Evolutionary conservation across 2,329 filamentous ascomycete species (phyloP), one percentile per base, ranked within the genome.

Genomic region (Septoria linicola): DNA sequence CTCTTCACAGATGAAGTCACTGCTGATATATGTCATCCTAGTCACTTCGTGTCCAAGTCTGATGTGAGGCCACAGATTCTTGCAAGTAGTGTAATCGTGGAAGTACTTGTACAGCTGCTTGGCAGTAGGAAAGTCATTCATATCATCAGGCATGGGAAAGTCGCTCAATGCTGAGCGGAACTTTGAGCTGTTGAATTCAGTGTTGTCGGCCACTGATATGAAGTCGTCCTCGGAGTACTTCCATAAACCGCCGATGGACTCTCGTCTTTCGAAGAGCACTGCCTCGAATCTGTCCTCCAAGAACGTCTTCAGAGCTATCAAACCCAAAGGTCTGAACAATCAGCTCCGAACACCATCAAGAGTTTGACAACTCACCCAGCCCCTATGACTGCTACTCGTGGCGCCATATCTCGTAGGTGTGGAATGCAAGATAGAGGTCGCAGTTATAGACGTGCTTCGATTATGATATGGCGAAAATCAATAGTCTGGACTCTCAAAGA

Each of bases 211-310:
- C 1, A 55, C 44, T 6, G 53, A 42, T 10, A 48, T 54, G 23
- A 48, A 51, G 32, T 49, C 34, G 37, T 49, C 49, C 5, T 51
- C 43, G 13, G 48, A 40, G 51, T 68, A 71, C 4, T 69, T 67
- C 73, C 72, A 76, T 3, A 76, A 59, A 0, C 72, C 73, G 13
- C 72, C 72, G 8, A 74, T 68, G 34, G 66, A 63, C 4, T 54
- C 54, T n/a, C 70, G 62, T 25, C 68, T 63, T 58, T 75, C 73
- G 49, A 68, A 73, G 0, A 65, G 56, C 0, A 66, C 70, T 4
- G 66, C 72, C 20, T 66, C 59, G 51, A 75, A 75, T 2, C 72
- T 72, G 57, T 72, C 72, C 49, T 74, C 72, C 8, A 65, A 64
- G 6, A 75, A 62, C 5, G 68, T 69, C 60, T 76, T 75, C 20